Evolutionary conservation across 148 eudicot species (phyloP), one percentile per base, ranked within the genome.

Genomic region (Hydrangea macrophylla): DNA sequence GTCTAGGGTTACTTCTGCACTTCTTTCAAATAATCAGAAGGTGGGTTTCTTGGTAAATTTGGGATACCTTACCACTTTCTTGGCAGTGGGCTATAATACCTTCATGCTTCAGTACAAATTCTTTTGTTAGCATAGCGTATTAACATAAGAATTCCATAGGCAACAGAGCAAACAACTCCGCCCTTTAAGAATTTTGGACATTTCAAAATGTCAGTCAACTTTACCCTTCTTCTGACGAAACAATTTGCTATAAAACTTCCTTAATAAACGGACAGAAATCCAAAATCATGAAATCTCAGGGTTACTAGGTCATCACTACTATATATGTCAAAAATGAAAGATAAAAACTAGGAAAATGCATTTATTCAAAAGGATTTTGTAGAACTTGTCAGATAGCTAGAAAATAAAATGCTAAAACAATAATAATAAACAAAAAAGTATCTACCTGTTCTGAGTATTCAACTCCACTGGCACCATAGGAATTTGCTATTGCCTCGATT

Each of bases 381-480:
- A 8, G 17, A 42, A 42, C 20, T 48, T 18, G n/a, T 17, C 33
- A 55, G 24, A 22, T 17, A 42, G 44, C 35, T 30, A 59, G 12
- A n/a, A 6, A 28, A 17, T 36, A 32, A 40, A 74, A 11, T 1
- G 20, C 27, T 60, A 22, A 55, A 58, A 70, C 23, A 68, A 58
- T 9, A 30, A n/a, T n/a, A n/a, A n/a, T n/a, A n/a, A n/a, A n/a
- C n/a, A n/a, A n/a, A n/a, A 9, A 28, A 42, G 44, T 37, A 58
- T 30, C 64, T 58, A 89, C 99, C 96, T 95, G 93, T 75, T 91
- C 93, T 0, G 97, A 80, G 82, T 91, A 95, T 70, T 91, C 96
- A 31, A 95, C 99, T 13, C 96, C 97, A 67, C 92, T 88, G 67
- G 99, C 99, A 67, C 99, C 99, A 62, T 95, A 95, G 45, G 99